Conservation (phyloP, 1,284 basidiomycete species). For the Veloboletus limbatus region DNA sequence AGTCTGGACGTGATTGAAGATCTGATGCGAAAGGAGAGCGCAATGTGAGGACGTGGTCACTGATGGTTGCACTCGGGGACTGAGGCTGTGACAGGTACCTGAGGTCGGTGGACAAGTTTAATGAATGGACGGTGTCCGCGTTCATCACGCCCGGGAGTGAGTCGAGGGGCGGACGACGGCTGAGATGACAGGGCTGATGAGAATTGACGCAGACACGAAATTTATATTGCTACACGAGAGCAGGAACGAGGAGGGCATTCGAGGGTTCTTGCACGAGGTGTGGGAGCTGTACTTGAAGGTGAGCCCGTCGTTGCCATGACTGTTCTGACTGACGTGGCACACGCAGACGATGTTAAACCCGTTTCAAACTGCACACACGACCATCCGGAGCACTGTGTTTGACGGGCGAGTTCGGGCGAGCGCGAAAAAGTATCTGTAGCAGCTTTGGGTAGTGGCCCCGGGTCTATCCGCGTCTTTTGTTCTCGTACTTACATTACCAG, state of each 20-base stretch:
- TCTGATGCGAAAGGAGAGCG: constrained; percentile 78
- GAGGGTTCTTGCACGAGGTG: constrained; percentile 84
- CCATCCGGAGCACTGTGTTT: constrained; percentile 77
- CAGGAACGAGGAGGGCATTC: constrained; percentile 95
- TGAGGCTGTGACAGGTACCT: constrained; percentile 67
- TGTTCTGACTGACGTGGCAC: constrained; percentile 8
- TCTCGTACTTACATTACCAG: constrained; percentile 7
- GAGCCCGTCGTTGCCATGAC: constrained; percentile 18
- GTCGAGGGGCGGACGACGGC: constrained; percentile 29
- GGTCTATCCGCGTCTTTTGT: constrained; percentile 21
- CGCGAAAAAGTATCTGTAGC: constrained; percentile 76
- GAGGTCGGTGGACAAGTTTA: constrained; percentile 91
- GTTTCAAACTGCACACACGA: constrained; percentile 86
- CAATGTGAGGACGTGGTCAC: constrained; percentile 64
- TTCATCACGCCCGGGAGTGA: constrained; percentile 91
- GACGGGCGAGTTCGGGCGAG: constrained; percentile 81
- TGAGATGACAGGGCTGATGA: constrained; percentile 14
- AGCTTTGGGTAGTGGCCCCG: too few species aligned
- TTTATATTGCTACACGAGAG: constrained; percentile 88
- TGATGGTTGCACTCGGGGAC: constrained; percentile 9
- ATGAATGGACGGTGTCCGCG: constrained; percentile 95
- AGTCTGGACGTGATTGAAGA: constrained; percentile 90
- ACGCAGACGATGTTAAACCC: constrained; percentile 83
- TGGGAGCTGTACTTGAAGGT: constrained; percentile 97
- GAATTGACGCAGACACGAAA: constrained; percentile 70